phyloP scores from a whole-genome alignment of 176 grass and related monocot genomes.

The Alloteropsis semialata region DNA sequence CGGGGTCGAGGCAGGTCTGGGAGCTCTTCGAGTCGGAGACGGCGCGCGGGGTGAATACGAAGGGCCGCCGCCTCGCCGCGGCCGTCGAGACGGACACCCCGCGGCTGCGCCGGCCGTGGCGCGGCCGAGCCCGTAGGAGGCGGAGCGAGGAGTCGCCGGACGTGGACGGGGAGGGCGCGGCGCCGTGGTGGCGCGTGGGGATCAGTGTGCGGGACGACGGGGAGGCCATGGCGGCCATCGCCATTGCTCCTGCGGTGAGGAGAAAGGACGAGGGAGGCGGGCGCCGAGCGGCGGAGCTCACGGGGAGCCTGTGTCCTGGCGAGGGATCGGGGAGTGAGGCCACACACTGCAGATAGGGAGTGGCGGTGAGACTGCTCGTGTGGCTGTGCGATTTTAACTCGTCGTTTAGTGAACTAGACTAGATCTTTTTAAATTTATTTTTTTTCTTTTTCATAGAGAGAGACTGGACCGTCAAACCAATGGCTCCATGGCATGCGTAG shows the following conservation, averaged over 20 bases:
- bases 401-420: background rate
- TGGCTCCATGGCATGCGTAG: too few species aligned
- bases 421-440: background rate
- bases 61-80: slow-evolving; percentile 20
- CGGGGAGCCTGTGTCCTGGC: slow-evolving; percentile 22
- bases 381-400: slow-evolving; percentile 38
- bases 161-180: slow-evolving; percentile 37
- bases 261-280: background rate
- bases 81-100: background rate
- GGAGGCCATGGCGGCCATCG: slow-evolving; percentile 50
- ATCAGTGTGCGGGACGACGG: slow-evolving; percentile 16
- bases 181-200: slow-evolving; percentile 8
- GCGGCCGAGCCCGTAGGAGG: slow-evolving; percentile 21
- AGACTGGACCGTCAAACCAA: background rate
- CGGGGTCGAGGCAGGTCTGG: slow-evolving; percentile 96
- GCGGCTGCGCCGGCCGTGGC: slow-evolving; percentile 1
- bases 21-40: slow-evolving; percentile 89
- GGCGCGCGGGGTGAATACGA: slow-evolving; percentile 61
- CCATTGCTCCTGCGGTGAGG: slow-evolving; percentile 38
- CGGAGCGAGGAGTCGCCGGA: slow-evolving; percentile 24
- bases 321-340: slow-evolving; percentile 18
- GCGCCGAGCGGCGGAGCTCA: slow-evolving; percentile 24
- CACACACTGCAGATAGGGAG: slow-evolving; percentile 13
- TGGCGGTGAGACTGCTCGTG: slow-evolving; percentile 5
- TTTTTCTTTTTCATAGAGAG: background rate